Evolutionary conservation across 2,329 filamentous ascomycete genomes (phyloP).

Genomic region (Penicillium sp.): DNA sequence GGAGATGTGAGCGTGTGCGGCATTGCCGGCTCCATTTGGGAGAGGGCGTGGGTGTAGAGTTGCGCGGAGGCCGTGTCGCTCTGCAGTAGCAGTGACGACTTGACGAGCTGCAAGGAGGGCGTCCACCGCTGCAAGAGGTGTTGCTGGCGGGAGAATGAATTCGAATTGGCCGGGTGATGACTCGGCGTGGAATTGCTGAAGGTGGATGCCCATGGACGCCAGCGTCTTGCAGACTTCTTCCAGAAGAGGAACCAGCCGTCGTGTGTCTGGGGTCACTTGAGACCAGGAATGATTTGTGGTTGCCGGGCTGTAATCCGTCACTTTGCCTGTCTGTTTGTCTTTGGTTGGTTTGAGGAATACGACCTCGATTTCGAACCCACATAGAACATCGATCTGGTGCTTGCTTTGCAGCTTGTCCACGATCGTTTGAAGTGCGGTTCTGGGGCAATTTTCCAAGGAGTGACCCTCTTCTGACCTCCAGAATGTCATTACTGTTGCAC

Average conservation of each 20-base stretch:
- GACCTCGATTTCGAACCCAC: slow-evolving; percentile 80
- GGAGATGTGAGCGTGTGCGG: slow-evolving; percentile 59
- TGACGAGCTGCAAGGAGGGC: slow-evolving; percentile 64
- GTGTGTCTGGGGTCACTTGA: slow-evolving; percentile 57
- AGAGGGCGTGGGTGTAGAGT: slow-evolving; percentile 68
- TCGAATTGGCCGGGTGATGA: slow-evolving; percentile 70
- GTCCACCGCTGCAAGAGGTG: slow-evolving; percentile 64
- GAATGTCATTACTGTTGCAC: slow-evolving; percentile 61
- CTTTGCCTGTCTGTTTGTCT: slow-evolving; percentile 20
- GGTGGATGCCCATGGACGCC: slow-evolving; percentile 55
- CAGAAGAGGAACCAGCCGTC: slow-evolving; percentile 53
- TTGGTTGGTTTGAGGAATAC: slow-evolving; percentile 56
- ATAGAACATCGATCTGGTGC: slow-evolving; percentile 53
- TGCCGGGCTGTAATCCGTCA: slow-evolving; percentile 42
- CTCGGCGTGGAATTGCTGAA: slow-evolving; percentile 71
- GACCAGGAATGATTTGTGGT: slow-evolving; percentile 66
- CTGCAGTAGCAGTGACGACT: slow-evolving; percentile 60
- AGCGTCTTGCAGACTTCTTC: slow-evolving; percentile 61
- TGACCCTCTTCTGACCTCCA: slow-evolving; percentile 56
- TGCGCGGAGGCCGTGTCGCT: slow-evolving; percentile 57
- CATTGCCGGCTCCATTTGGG: slow-evolving; percentile 53
- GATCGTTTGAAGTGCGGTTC: slow-evolving; percentile 55
- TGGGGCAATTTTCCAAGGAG: slow-evolving; percentile 56
- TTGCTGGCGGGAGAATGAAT: slow-evolving; percentile 59
- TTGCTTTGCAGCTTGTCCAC: slow-evolving; percentile 49